Evolutionary conservation across 345 rosid genomes (phyloP).

Genomic region (Eucalyptus rudis): DNA sequence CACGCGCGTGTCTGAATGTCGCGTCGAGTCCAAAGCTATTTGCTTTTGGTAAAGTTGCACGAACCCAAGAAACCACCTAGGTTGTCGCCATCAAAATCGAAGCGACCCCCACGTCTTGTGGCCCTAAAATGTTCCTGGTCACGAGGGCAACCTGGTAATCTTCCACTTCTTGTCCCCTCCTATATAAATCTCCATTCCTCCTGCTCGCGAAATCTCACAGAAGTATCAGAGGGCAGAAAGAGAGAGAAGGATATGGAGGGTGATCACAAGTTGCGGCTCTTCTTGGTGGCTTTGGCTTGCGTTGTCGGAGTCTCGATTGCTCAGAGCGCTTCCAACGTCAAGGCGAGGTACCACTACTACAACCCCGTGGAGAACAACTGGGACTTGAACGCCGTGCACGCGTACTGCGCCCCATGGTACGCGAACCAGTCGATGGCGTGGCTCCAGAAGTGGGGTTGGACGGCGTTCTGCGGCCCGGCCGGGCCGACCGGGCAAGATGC

Average conservation of each 20-base stretch:
- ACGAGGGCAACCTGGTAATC: background rate
- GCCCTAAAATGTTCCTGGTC: background rate
- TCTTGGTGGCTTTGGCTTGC: background rate
- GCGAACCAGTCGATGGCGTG: constrained; percentile 34
- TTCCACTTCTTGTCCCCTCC: background rate
- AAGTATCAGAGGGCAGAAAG: background rate
- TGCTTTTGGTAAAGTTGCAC: background rate
- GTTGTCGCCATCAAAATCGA: background rate
- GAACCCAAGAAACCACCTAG: background rate
- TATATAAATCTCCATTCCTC: background rate
- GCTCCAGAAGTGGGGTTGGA: constrained; percentile 48
- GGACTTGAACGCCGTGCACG: constrained; percentile 33
- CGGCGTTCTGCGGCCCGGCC: constrained; percentile 40
- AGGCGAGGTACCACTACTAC: constrained; percentile 45
- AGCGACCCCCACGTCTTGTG: background rate
- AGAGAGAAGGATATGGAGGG: background rate
- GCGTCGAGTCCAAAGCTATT: background rate
- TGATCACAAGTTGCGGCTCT: background rate
- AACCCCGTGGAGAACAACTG: constrained; percentile 35
- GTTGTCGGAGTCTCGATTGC: background rate
- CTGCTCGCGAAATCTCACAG: background rate
- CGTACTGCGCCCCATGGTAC: constrained; percentile 49
- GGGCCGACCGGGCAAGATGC: constrained; percentile 10
- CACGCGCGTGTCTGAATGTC: background rate
- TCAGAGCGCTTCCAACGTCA: constrained; percentile 28